Evolutionary conservation across 305 asterid genomes (phyloP), one percentile per base, ranked within the genome.

Genomic region (Solanum hybrid): DNA sequence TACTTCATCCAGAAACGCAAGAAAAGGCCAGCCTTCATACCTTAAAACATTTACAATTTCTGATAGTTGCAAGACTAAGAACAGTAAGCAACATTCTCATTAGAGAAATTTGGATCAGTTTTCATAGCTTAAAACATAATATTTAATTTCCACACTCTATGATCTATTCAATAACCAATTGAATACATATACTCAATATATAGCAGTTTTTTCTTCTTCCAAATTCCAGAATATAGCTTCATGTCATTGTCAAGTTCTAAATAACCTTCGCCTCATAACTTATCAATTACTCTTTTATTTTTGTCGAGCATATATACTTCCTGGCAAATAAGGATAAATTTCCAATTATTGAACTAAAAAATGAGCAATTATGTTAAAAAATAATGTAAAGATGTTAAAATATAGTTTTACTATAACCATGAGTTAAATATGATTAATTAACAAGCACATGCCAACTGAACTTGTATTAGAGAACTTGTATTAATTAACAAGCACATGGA

Each of bases 1-100:
- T 95, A 5, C 86, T 89, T 76, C 89, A 94, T 89, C 87, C 88
- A 7, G 95, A 95, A n/a, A 94, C 96, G 96, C 97, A 96, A 91
- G 95, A 94, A 10, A 93, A 79, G 78, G 96, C 94, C 13, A 92
- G 98, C 12, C 12, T 46, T 46, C 20, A 46, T 13, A 46, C 20
- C 60, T 46, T 13, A 42, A 42, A 42, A 42, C 20, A 42, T 42
- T 42, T 42, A 42, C 72, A 60, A 60, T 10, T 60, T 60, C 72
- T 60, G 72, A 60, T 60, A 60, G 10, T 60, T 22, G 27, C 72
- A 60, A 7, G 72, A 60, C 72, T 60, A 20, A 60, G 72, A 60
- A 60, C 26, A 60, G 72, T 60, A 60, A 60, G 72, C 26, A 20
- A 60, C 72, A 60, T n/a, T 60, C 72, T 60, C 26, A 60, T 42